Base-by-base conservation (phyloP, 139 green algal species). In the Limnomonas spitsbergensis region DNA sequence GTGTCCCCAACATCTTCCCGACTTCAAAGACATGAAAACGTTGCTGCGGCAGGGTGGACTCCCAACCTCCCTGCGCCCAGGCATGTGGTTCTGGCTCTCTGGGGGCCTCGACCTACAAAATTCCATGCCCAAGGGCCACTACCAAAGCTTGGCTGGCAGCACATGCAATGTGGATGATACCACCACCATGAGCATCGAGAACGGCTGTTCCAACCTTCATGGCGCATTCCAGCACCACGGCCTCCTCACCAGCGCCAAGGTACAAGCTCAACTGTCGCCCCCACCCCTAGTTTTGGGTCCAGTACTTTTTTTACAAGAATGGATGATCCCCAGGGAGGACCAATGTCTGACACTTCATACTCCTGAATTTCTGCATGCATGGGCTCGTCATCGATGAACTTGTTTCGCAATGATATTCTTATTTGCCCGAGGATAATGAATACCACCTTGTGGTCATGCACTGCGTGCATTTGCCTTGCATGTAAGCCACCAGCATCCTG, bases 31-130 rank as follows among this genome's bases (percentile, higher is more conserved):
- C 27, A 68, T 88, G 9, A 86, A 86, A 78, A 3, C 36, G 40
- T 40, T 88, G 38, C 75, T 80, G 1, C 72, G 81, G 2, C 40
- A 67, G 2, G 84, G 84, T 40, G 78, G 47, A 29, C 47, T 89
- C n/a, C 84, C 84, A 37, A 1, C 52, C 2, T 38, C 26, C 1
- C 56, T 83, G 39, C 70, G 84, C 1, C 81, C 81, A 24, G 61
- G 26, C 2, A 56, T 86, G 39, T 89, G 84, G 84, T 73, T 82
- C 4, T 75, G 78, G 37, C 73, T 89, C 14, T 85, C 78, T 34
- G 84, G 70, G 1, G 78, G 68, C 68, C 42, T 39, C 36, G 6
- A 6, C 36, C 68, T 74, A 4, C 24, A n/a, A 26, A 27, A 6
- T 39, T 42, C 68, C 14, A 32, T 32, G 20, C 35, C 29, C 7